phyloP scores from a whole-genome alignment of 176 grass and related monocot genomes.

The Areca catechu region DNA sequence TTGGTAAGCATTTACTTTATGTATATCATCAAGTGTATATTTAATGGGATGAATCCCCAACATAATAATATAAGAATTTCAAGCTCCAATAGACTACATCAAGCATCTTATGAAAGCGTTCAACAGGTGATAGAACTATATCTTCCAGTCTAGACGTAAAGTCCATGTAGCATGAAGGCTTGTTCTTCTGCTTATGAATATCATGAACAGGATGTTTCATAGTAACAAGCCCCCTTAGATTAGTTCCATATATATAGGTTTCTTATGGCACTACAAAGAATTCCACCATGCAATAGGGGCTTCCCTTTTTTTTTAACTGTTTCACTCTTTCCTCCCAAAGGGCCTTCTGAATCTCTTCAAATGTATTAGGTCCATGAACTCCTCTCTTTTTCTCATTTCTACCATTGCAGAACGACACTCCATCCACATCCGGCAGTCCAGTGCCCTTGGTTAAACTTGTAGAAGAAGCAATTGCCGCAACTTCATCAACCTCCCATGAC shows the following conservation, averaged over 20 bases:
- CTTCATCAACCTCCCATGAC: constrained; percentile 74
- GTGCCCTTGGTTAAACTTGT: constrained; percentile 20
- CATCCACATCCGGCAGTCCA: constrained; percentile 8
- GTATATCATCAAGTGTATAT: too few relatives aligned
- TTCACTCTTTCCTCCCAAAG: constrained; percentile 76
- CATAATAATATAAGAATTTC: too few relatives aligned
- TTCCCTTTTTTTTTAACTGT: constrained; percentile 65
- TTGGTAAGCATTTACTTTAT: too few relatives aligned
- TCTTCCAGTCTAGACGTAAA: constrained; percentile 66
- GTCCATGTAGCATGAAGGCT: constrained; percentile 65
- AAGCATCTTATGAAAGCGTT: constrained; percentile 72
- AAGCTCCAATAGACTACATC: too few relatives aligned
- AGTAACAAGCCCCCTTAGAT: constrained; percentile 59
- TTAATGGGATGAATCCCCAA: too few relatives aligned
- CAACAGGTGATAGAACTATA: constrained; percentile 65
- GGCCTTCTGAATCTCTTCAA: constrained; percentile 79
- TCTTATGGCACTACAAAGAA: constrained; percentile 64
- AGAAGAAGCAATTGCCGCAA: constrained; percentile 33
- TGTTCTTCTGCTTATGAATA: constrained; percentile 68
- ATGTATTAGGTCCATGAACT: constrained; percentile 47
- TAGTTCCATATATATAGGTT: constrained; percentile 84
- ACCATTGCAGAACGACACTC: constrained; percentile 10
- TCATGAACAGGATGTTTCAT: constrained; percentile 64
- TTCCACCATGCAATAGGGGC: constrained; percentile 94
- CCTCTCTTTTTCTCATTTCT: constrained; percentile 30